These are phyloP conservation scores for Phaeodactylum tricornutum DNA, from an alignment of 108 stramenopile genomes.

Conservation along the genomic window DNA sequence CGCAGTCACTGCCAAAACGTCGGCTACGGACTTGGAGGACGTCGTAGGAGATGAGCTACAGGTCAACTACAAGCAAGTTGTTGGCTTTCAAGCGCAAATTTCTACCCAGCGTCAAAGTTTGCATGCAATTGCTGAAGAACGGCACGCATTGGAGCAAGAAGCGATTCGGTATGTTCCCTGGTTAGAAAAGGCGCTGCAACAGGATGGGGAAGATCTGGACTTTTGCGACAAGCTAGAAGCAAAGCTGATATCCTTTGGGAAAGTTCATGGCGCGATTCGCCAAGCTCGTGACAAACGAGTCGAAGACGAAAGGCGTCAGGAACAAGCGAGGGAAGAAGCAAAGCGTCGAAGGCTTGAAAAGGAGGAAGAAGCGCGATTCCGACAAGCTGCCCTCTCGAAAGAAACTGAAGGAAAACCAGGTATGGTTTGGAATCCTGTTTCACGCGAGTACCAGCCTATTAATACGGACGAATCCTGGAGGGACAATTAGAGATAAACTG, in stretches of 20 bases:
- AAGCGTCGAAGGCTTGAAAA: slow-evolving; percentile 34
- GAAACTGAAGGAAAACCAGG: slow-evolving; percentile 64
- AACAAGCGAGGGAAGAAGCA: slow-evolving; percentile 26
- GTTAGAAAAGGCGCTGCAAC: slow-evolving; percentile 51
- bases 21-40: slow-evolving; percentile 6
- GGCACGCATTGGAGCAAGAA: slow-evolving; percentile 43
- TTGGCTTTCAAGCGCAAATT: slow-evolving; percentile 22
- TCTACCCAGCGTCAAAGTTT: slow-evolving; percentile 30
- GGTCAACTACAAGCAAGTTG: slow-evolving; percentile 35
- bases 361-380: slow-evolving; percentile 37
- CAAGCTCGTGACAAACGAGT: slow-evolving; percentile 32
- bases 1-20: slow-evolving; percentile 9
- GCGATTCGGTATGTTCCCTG: slow-evolving; percentile 53
- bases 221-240: slow-evolving; percentile 40
- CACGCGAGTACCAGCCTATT: slow-evolving; percentile 69
- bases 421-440: slow-evolving; percentile 76
- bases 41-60: slow-evolving; percentile 27
- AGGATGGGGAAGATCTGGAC: slow-evolving; percentile 62
- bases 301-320: slow-evolving; percentile 23
- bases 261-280: slow-evolving; percentile 45
- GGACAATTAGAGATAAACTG: slow-evolving; percentile 26
- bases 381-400: slow-evolving; percentile 48
- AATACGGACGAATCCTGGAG: slow-evolving; percentile 83
- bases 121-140: slow-evolving; percentile 46
- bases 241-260: slow-evolving; percentile 28